Percentiles rank a stretch among this genome's conserved stretches.
These are phyloP conservation scores for Boletus subcaerulescens DNA, from an alignment of 768 basidiomycete genomes.

Conservation along the genomic window DNA sequence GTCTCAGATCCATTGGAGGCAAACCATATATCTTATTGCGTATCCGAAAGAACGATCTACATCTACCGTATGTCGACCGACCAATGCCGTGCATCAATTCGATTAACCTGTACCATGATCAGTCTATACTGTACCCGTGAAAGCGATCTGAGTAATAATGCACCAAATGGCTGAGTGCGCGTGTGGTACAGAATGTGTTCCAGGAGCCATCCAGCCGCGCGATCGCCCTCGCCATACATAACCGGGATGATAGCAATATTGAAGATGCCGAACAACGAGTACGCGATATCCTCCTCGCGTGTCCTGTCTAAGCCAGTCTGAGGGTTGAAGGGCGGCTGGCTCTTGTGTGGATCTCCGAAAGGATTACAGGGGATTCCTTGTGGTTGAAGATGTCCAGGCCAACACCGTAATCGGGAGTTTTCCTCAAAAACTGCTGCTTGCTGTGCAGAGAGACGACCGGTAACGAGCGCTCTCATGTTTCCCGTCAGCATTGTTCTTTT, in stretches of 20 bases:
- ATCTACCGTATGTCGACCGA: background rate
- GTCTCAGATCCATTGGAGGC: background rate
- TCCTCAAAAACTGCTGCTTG: conserved; percentile 3
- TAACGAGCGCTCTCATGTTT: background rate
- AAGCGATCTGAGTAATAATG: background rate
- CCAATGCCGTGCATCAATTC: background rate
- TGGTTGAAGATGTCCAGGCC: background rate
- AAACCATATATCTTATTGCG: no score
- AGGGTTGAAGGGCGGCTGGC: background rate
- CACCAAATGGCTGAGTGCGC: background rate
- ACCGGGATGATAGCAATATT: background rate
- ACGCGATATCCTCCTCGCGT: conserved; percentile 4
- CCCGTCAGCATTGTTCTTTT: no score
- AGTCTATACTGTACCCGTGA: background rate
- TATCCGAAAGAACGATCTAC: no score
- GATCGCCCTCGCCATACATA: conserved; percentile 8
- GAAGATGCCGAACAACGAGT: conserved; percentile 10
- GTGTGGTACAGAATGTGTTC: background rate
- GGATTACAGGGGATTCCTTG: background rate
- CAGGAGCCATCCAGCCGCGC: conserved; percentile 4
- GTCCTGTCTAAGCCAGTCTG: background rate
- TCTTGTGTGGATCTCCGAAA: conserved; percentile 1
- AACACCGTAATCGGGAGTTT: conserved; percentile 1
- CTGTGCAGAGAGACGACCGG: background rate
- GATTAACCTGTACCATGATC: background rate